Evolutionary conservation across 495 filamentous ascomycete species (phyloP).

Genomic region (Poronia punctata): DNA sequence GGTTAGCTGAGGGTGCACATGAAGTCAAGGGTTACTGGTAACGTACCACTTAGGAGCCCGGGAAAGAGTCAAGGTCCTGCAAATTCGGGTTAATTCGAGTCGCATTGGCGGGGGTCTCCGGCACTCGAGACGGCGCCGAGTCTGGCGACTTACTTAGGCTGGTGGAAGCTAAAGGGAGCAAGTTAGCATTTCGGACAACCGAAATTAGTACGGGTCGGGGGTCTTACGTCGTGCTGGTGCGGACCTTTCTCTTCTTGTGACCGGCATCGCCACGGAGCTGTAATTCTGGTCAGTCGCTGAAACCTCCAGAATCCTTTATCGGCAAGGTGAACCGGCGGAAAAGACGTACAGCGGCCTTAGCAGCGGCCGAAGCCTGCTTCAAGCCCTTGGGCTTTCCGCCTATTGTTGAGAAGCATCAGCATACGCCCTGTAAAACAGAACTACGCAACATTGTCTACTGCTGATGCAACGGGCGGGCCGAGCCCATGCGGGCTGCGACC

Average conservation of each 20-base stretch:
- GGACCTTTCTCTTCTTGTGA: conserved; percentile 88
- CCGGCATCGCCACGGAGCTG: conserved; percentile 41
- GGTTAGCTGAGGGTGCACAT: too few species aligned
- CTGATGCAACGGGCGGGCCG: conserved; percentile 35
- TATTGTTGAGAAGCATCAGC: conserved; percentile 43
- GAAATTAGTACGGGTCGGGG: neutral
- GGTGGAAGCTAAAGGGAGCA: conserved; percentile 62
- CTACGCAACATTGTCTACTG: conserved; percentile 57
- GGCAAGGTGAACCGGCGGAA: neutral
- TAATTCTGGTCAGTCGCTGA: neutral
- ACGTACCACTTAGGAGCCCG: conserved; percentile 70
- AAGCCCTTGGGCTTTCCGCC: conserved; percentile 56
- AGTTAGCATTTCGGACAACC: neutral
- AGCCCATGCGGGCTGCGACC: conserved; percentile 21
- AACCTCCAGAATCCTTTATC: neutral
- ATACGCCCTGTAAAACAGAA: conserved; percentile 45
- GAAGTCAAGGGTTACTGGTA: conserved; percentile 40
- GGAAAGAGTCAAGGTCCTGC: conserved; percentile 44
- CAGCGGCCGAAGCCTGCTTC: conserved; percentile 79
- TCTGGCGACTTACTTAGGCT: conserved; percentile 25
- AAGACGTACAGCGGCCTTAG: conserved; percentile 87
- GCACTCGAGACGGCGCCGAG: conserved; percentile 90
- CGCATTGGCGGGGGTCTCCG: too few species aligned
- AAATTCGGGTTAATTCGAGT: neutral
- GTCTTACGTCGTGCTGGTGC: conserved; percentile 64